A percentile compares a stretch with the other conserved stretches of the same genome.
phyloP scores from a whole-genome alignment of 495 filamentous ascomycete species.

The Daldinia concentrica region DNA sequence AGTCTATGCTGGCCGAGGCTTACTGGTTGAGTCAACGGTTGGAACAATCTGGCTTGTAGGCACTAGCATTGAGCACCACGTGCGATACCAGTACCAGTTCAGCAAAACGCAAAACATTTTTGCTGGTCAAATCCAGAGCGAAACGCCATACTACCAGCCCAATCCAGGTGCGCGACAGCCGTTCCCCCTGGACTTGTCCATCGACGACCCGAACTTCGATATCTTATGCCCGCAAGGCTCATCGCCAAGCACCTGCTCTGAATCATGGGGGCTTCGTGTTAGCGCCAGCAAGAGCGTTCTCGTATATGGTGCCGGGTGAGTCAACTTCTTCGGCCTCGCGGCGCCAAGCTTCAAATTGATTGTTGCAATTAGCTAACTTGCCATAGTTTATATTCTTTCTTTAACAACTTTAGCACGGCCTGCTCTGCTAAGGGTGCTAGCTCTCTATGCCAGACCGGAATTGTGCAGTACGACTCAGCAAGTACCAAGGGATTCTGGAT shows the following conservation, averaged over 20 bases:
- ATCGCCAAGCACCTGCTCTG: slow-evolving; percentile 50
- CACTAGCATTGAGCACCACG: slow-evolving; percentile 71
- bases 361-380: slow-evolving; percentile 36
- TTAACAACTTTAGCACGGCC: slow-evolving; percentile 58
- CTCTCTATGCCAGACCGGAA: slow-evolving; percentile 67
- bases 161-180: slow-evolving; percentile 78
- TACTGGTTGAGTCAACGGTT: slow-evolving; percentile 65
- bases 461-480: slow-evolving; percentile 62
- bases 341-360: neutral
- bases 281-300: slow-evolving; percentile 63
- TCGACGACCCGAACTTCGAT: slow-evolving; percentile 76
- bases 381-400: slow-evolving; percentile 63
- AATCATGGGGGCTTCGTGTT: slow-evolving; percentile 64
- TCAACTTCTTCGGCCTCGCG: neutral
- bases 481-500: slow-evolving; percentile 55
- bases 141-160: slow-evolving; percentile 72
- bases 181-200: slow-evolving; percentile 66
- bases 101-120: slow-evolving; percentile 69
- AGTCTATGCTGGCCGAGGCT: slow-evolving; percentile 73
- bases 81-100: slow-evolving; percentile 83
- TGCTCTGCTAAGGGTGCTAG: slow-evolving; percentile 54
- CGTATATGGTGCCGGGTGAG: slow-evolving; percentile 71
- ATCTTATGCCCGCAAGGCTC: slow-evolving; percentile 43
- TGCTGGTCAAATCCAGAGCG: slow-evolving; percentile 80
- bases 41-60: slow-evolving; percentile 68